Percentiles rank a stretch among this genome's conserved stretches.
Conservation (phyloP, 805 yeast species). For the Barnettozyma sp. region DNA sequence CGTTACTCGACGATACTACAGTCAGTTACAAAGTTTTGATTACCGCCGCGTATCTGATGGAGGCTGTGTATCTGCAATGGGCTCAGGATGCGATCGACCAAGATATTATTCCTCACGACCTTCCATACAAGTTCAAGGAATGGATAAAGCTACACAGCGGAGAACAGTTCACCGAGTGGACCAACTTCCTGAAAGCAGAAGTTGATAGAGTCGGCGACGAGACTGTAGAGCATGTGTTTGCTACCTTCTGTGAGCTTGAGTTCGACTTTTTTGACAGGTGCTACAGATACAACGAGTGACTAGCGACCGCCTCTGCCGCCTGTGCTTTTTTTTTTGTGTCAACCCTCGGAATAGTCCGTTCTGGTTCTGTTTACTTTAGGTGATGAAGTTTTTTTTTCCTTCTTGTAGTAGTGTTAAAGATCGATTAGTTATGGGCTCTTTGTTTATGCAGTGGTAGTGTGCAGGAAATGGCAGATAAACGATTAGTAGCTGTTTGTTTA, state of each 20-base stretch:
- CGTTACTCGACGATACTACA: conserved; percentile 25
- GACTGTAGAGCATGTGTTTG: conserved; percentile 28
- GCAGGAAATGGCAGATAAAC: conserved; percentile 5
- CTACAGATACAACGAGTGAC: conserved; percentile 23
- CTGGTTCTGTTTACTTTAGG: no score
- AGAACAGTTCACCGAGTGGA: conserved; percentile 40
- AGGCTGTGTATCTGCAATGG: conserved; percentile 46
- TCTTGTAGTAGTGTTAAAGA: no score
- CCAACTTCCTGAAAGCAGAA: conserved; percentile 37
- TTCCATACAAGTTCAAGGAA: conserved; percentile 41
- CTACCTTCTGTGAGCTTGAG: conserved; percentile 34
- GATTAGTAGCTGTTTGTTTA: conserved; percentile 6
- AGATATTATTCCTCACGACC: conserved; percentile 22
- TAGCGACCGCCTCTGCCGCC: no score
- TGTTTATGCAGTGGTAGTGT: no score
- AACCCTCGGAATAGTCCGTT: no score
- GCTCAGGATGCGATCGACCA: conserved; percentile 33
- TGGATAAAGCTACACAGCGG: conserved; percentile 52
- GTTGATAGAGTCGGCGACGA: conserved; percentile 32
- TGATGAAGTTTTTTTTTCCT: no score
- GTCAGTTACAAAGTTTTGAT: conserved; percentile 35
- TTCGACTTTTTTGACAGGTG: conserved; percentile 42
- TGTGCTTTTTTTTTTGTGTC: no score
- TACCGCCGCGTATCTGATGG: conserved; percentile 41
- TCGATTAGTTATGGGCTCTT: no score